phyloP scores from a whole-genome alignment of 1,139 yeast species.

The Suhomyces bokatorum region DNA sequence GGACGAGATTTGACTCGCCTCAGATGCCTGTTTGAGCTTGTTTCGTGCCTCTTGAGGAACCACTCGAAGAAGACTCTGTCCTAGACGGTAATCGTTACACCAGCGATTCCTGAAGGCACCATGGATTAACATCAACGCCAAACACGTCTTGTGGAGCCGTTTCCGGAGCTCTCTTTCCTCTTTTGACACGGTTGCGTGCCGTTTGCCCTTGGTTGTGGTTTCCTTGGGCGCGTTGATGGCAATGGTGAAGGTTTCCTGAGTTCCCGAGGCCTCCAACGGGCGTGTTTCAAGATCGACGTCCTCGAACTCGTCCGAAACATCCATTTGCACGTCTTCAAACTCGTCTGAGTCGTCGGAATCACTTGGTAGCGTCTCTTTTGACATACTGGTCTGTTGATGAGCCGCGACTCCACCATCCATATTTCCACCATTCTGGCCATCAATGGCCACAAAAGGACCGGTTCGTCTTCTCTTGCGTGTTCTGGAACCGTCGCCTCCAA shows the following conservation, averaged over 20 bases:
- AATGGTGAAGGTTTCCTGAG: constrained; percentile 26
- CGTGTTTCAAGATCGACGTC: constrained; percentile 28
- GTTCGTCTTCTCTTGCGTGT: not conserved
- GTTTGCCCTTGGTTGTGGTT: constrained; percentile 13
- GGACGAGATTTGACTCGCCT: constrained; percentile 12
- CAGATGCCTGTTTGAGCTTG: constrained; percentile 47
- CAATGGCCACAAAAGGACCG: not conserved
- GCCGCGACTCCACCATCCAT: not conserved
- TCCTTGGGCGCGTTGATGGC: constrained; percentile 21
- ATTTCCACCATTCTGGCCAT: not conserved
- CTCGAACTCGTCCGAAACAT: constrained; percentile 23
- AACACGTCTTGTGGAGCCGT: constrained; percentile 57
- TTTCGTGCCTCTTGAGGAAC: constrained; percentile 47
- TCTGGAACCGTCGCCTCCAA: not conserved
- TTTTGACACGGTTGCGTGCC: constrained; percentile 41
- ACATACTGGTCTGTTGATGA: not conserved
- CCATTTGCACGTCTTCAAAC: not conserved
- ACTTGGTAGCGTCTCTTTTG: not conserved
- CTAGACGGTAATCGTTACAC: constrained; percentile 57
- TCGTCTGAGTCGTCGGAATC: constrained; percentile 14
- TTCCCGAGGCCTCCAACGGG: not conserved
- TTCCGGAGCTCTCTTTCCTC: constrained; percentile 57
- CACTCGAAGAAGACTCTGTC: constrained; percentile 36
- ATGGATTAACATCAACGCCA: constrained; percentile 61
- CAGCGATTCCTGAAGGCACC: constrained; percentile 71